Base-by-base conservation (phyloP, 2,329 filamentous ascomycete species). In the Didymellaceae sp. region DNA sequence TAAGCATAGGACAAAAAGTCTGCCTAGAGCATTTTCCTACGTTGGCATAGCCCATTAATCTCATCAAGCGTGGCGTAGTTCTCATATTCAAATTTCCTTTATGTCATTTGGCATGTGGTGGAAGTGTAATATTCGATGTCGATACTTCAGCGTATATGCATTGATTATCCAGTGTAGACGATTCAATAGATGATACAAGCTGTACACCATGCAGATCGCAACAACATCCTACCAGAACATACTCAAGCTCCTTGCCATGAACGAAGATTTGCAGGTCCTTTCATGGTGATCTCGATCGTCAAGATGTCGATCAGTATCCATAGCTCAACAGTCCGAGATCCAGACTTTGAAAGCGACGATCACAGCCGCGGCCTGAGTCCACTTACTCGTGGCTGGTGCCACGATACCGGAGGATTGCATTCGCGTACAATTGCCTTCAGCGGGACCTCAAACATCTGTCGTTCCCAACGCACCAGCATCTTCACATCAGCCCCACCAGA, bases 91-190 rank as follows among this genome's bases (percentile, higher is more conserved):
- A 53, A 26, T 40, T 43, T 30, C 45, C 34, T 20, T 51, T 57
- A 17, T 40, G 31, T 37, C 43, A 40, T 7, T 25, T 25, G 52
- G 52, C 39, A 28, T 43, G 17, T 61, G 43, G 46, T 51, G 55
- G 39, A 49, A 33, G 30, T 39, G 45, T 60, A 61, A 63, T 64
- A 50, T 64, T 59, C 52, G 43, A 51, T 62, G 61, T 62, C 52
- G 52, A 65, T 63, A 65, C 52, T 62, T 61, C 50, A 55, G 17
- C 10, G 43, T 34, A 52, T 49, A 21, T 58, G 55, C 59, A 61
- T 62, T 59, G 59, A 64, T 42, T 31, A 26, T 52, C 47, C 22
- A 38, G 24, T 17, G 26, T 31, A 31, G 16, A 20, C 25, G 14
- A 25, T 20, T 18, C 25, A 40, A 35, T 32, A 26, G 30, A 48